Evolutionary conservation across 495 filamentous ascomycete genomes (phyloP).

Genomic region (Neurospora sp.): DNA sequence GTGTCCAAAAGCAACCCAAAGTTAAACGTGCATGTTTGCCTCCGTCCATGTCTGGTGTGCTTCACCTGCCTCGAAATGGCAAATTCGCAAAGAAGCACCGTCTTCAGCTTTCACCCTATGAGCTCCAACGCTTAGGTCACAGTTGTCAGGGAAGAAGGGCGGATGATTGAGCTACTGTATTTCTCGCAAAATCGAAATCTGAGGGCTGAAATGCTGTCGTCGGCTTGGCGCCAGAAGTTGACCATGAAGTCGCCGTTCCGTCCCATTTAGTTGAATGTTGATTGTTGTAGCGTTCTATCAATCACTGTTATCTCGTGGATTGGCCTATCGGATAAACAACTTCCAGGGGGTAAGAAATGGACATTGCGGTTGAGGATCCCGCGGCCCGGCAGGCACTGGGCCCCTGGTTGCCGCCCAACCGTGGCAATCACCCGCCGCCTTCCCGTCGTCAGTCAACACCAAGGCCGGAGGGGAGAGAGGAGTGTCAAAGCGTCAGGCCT

Average conservation of each 20-base stretch:
- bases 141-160: background rate
- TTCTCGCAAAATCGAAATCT: background rate
- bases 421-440: background rate
- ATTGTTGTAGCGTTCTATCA: background rate
- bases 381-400: background rate
- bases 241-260: background rate
- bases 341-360: background rate
- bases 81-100: background rate
- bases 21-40: background rate
- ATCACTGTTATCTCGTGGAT: slow-evolving; percentile 2
- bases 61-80: background rate
- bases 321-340: slow-evolving; percentile 11
- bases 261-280: background rate
- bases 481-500: background rate
- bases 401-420: background rate
- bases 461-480: background rate
- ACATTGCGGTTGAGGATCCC: background rate
- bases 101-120: background rate
- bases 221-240: background rate
- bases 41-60: background rate
- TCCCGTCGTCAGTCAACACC: background rate
- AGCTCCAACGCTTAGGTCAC: background rate
- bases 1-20: too few species aligned
- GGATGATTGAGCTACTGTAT: background rate
- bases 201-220: background rate